These are phyloP conservation scores for Pichia paraexigua DNA, from an alignment of 805 yeast genomes.

Conservation along the genomic window DNA sequence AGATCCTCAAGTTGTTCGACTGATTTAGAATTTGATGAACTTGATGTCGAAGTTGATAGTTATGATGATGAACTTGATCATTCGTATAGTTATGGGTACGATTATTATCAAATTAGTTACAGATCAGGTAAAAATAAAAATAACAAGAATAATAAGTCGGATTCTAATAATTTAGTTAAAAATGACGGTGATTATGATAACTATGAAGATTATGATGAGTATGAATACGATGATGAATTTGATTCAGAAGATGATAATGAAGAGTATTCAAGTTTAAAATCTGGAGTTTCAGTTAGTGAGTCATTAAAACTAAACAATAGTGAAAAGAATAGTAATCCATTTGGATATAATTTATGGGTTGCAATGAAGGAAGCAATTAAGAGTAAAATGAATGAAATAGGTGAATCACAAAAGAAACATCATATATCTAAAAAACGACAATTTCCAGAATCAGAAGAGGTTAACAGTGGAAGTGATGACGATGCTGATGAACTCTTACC, in stretches of 20 bases:
- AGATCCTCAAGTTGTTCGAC: slow-evolving; percentile 4
- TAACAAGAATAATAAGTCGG: neutral
- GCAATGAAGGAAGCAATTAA: slow-evolving; percentile 25
- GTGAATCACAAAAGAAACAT: neutral
- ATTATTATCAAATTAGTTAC: neutral
- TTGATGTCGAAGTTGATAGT: neutral
- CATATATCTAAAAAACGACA: neutral
- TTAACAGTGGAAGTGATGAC: slow-evolving; percentile 19
- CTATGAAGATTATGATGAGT: slow-evolving; percentile 8
- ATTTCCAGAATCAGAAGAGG: neutral
- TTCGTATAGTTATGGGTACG: neutral
- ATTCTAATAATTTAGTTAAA: neutral
- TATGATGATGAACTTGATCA: neutral
- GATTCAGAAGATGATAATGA: slow-evolving; percentile 6
- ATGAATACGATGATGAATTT: slow-evolving; percentile 9
- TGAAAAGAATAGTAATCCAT: slow-evolving; percentile 12
- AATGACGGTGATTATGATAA: neutral
- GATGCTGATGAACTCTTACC: slow-evolving; percentile 47
- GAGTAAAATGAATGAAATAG: slow-evolving; percentile 11
- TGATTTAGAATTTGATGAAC: slow-evolving; percentile 5
- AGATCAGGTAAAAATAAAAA: neutral
- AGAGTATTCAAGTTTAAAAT: neutral
- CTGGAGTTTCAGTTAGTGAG: neutral
- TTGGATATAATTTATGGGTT: slow-evolving; percentile 24
- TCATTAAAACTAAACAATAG: neutral